Conservation (phyloP, 2,329 filamentous ascomycete genomes). For the Colletotrichum shisoi region DNA sequence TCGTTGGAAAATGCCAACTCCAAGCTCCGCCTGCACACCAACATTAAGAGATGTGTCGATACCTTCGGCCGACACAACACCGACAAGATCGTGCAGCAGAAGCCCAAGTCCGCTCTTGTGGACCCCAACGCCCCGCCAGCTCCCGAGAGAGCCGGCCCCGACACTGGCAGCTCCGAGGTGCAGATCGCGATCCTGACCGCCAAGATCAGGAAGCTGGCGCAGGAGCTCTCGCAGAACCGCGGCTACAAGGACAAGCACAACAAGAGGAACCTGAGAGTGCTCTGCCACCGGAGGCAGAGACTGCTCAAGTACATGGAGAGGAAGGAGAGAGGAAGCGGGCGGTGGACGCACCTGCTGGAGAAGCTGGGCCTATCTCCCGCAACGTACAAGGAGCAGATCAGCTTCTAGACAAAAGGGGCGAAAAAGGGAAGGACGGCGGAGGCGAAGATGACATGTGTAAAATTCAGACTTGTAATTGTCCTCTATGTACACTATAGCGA, state of each 20-base stretch:
- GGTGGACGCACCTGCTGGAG: conserved; percentile 87
- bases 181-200: conserved; percentile 94
- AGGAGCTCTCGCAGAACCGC: conserved; percentile 70
- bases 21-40: conserved; percentile 80
- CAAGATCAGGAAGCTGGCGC: conserved; percentile 84
- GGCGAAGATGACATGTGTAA: conserved; percentile 48
- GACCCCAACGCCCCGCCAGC: conserved; percentile 51
- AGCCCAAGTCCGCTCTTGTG: conserved; percentile 59
- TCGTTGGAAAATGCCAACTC: conserved; percentile 78
- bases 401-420: conserved; percentile 59
- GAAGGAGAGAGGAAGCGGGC: conserved; percentile 88
- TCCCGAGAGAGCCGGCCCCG: conserved; percentile 76
- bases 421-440: conserved; percentile 23
- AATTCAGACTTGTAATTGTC: conserved; percentile 53
- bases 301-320: conserved; percentile 83
- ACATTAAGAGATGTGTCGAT: conserved; percentile 83
- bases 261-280: conserved; percentile 83
- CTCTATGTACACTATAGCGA: conserved; percentile 60
- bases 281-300: conserved; percentile 91
- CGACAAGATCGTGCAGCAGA: conserved; percentile 72
- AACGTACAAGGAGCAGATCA: conserved; percentile 91
- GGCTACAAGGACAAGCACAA: conserved; percentile 91
- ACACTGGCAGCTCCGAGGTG: conserved; percentile 96
- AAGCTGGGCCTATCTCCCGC: conserved; percentile 86
- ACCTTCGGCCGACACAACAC: conserved; percentile 92